Conservation (phyloP, 2,329 filamentous ascomycete genomes). For the Zymoseptoria pseudotritici region DNA sequence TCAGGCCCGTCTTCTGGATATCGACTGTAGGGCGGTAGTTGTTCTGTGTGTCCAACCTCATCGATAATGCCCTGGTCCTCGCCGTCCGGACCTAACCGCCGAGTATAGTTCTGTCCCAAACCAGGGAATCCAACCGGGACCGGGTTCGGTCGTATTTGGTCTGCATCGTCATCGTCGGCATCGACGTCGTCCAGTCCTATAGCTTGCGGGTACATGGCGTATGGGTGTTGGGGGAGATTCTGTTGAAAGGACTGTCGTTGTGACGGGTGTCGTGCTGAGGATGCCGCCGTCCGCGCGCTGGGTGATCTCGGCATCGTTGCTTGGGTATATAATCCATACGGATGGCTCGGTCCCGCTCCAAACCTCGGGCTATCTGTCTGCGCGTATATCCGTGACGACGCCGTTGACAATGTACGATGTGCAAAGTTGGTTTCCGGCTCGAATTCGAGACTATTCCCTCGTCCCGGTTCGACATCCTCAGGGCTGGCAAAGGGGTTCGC, state of each 20-base stretch:
- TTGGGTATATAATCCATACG: conserved; percentile 79
- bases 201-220: conserved; percentile 77
- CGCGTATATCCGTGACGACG: conserved; percentile 32
- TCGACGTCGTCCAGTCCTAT: conserved; percentile 54
- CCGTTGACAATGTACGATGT: conserved; percentile 27
- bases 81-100: conserved; percentile 67
- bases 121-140: conserved; percentile 69
- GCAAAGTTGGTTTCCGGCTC: conserved; percentile 21
- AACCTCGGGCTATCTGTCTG: conserved; percentile 58
- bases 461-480: conserved; percentile 24
- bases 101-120: conserved; percentile 56
- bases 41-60: conserved; percentile 80
- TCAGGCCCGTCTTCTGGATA: conserved; percentile 64
- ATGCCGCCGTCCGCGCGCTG: conserved; percentile 60
- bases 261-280: conserved; percentile 55
- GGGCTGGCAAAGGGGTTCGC: conserved; percentile 31
- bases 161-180: conserved; percentile 23
- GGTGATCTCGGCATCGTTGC: conserved; percentile 51
- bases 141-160: conserved; percentile 31
- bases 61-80: conserved; percentile 87
- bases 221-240: conserved; percentile 67
- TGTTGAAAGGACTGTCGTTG: conserved; percentile 42
- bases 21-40: conserved; percentile 82
- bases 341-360: conserved; percentile 68
- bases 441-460: conserved; percentile 20